Evolutionary conservation across 768 basidiomycete species (phyloP).

Genomic region (Mycena latifolia): DNA sequence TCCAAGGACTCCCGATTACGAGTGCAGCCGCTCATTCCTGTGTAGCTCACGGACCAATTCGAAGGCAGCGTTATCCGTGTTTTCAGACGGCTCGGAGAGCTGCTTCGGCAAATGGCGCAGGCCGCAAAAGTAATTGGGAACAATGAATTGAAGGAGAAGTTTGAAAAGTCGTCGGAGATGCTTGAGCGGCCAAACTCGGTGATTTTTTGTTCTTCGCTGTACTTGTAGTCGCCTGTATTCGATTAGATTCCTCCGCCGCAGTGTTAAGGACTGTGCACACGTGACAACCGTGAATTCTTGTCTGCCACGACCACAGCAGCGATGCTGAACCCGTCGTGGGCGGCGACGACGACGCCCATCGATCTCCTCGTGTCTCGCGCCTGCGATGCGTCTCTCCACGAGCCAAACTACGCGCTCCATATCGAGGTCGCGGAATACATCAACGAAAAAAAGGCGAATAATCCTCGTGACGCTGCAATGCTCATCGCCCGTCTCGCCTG

Average conservation of each 20-base stretch:
- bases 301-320: slow-evolving; percentile 30
- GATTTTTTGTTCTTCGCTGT: slow-evolving; percentile 90
- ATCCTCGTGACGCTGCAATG: slow-evolving; percentile 93
- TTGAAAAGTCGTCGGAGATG: slow-evolving; percentile 92
- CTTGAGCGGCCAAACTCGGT: slow-evolving; percentile 95
- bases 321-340: slow-evolving; percentile 64
- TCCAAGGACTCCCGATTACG: background rate
- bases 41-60: slow-evolving; percentile 95
- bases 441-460: slow-evolving; percentile 96
- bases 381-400: slow-evolving; percentile 87
- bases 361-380: slow-evolving; percentile 84
- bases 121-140: slow-evolving; percentile 98
- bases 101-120: slow-evolving; percentile 95
- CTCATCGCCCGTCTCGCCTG: slow-evolving; percentile 87
- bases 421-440: slow-evolving; percentile 95
- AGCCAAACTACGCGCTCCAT: slow-evolving; percentile 93
- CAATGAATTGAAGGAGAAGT: slow-evolving; percentile 92
- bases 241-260: no score
- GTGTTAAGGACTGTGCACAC: slow-evolving; percentile 4
- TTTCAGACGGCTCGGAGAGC: slow-evolving; percentile 93
- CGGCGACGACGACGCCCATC: slow-evolving; percentile 68
- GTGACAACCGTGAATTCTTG: background rate
- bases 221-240: slow-evolving; percentile 60
- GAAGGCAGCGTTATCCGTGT: slow-evolving; percentile 97
- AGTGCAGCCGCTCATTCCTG: slow-evolving; percentile 7